Evolutionary conservation across 805 yeast genomes (phyloP), one percentile per base, ranked within the genome.

Genomic region (Ogataea corticis): DNA sequence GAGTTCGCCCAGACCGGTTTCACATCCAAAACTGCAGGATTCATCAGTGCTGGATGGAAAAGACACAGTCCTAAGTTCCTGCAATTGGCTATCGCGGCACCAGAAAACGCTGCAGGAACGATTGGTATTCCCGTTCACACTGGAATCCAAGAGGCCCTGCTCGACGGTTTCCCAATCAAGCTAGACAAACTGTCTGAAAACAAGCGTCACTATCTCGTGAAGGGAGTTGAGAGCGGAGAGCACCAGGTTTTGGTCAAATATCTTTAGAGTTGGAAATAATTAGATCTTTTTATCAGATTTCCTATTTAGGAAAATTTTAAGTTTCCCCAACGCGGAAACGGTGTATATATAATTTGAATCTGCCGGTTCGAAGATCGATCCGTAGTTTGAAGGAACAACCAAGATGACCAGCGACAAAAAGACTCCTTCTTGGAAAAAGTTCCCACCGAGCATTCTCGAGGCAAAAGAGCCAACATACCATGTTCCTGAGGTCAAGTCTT

Each of bases 381-480:
- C n/a, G n/a, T n/a, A n/a, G n/a, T n/a, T n/a, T n/a, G n/a, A n/a
- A n/a, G n/a, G n/a, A n/a, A n/a, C n/a, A n/a, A 14, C 16, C 10
- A 27, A 7, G 10, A 37, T 37, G 40, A 37, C 40, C 21, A 16
- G 3, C 14, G 14, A 28, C 7, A 4, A 37, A 3, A 37, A 19
- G 9, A n/a, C 17, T 11, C 25, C 40, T 5, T 16, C 40, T 3
- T 46, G 50, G 50, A 31, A 31, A 11, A 42, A 33, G 17, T 39
- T 29, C 25, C 52, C 45, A 30, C 42, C 48, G 12, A 41, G 38
- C 27, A 21, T 43, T 23, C 14, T 40, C 16, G 27, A 41, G 16
- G 47, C 47, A 29, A 44, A 41, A 25, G 48, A 50, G 38, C 50
- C 50, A 6, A 15, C 23, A 15, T 46, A 42, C 25, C 40, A 7